Conservation (phyloP, 177 flowering plant species). For the Vitis hybrid region DNA sequence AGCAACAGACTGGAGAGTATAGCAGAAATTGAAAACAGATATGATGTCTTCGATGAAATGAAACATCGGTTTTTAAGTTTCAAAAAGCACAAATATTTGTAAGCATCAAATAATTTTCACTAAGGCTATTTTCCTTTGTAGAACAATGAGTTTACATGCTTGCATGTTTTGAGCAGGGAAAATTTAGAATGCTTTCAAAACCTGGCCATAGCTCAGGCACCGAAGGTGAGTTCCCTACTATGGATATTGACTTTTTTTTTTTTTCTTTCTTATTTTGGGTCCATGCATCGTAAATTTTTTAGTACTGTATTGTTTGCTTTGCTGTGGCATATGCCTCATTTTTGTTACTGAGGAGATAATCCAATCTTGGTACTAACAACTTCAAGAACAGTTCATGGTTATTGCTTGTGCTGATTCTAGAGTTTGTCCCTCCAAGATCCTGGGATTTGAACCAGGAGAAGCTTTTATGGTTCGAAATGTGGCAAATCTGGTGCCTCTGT, state of each 20-base stretch:
- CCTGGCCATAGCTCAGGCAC: constrained; percentile 74
- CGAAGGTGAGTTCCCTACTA: constrained; percentile 52
- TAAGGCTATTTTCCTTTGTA: constrained; percentile 7
- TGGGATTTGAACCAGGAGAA: constrained; percentile 95
- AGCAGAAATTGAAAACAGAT: constrained; percentile 23
- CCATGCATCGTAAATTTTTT: neutral
- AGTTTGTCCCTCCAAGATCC: constrained; percentile 84
- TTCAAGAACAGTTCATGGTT: constrained; percentile 75
- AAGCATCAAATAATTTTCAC: constrained; percentile 26
- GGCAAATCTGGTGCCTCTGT: constrained; percentile 88
- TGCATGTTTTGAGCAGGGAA: constrained; percentile 47
- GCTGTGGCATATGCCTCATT: constrained; percentile 6
- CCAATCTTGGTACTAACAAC: constrained; percentile 26
- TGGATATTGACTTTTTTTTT: neutral
- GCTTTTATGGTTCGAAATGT: constrained; percentile 82
- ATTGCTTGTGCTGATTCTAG: constrained; percentile 99
- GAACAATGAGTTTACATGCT: constrained; percentile 6
- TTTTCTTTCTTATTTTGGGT: neutral
- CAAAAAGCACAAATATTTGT: constrained; percentile 73
- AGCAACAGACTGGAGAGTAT: constrained; percentile 23
- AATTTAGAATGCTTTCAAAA: constrained; percentile 58
- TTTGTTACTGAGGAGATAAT: neutral
- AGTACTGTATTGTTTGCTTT: neutral
- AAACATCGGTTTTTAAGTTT: constrained; percentile 70
- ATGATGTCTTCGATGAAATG: constrained; percentile 55